Evolutionary conservation across 1,139 yeast genomes (phyloP).

Genomic region (Petasospora rhodanensis): DNA sequence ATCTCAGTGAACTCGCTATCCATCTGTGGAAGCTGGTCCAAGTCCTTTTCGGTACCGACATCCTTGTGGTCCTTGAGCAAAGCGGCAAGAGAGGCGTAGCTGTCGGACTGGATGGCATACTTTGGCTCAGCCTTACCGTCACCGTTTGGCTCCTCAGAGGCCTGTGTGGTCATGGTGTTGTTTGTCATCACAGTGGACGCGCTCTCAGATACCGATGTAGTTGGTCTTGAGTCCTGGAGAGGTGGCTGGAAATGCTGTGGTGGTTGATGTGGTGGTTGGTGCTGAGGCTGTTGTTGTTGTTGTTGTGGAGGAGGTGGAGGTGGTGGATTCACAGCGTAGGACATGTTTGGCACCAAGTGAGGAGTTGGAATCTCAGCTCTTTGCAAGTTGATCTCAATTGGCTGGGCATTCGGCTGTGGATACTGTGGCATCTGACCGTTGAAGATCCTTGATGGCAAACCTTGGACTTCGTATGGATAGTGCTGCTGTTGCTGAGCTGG

Average conservation of each 20-base stretch:
- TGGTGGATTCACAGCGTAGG: not conserved
- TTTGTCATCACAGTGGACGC: no score
- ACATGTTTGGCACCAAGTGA: no score
- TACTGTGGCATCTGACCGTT: constrained; percentile 8
- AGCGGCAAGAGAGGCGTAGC: constrained; percentile 14
- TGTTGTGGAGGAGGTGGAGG: no score
- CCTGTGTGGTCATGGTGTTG: no score
- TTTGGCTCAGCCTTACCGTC: constrained; percentile 10
- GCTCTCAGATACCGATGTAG: no score
- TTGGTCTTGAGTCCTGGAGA: no score
- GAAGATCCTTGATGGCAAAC: constrained; percentile 19
- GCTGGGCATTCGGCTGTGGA: constrained; percentile 14
- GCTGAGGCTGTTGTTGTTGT: no score
- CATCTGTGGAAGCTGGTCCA: constrained; percentile 15
- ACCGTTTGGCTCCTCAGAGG: no score
- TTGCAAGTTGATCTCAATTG: constrained; percentile 21
- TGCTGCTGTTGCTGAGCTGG: constrained; percentile 10
- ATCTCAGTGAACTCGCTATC: constrained; percentile 22
- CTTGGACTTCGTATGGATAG: constrained; percentile 19
- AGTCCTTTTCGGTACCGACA: constrained; percentile 10
- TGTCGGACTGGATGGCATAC: constrained; percentile 17
- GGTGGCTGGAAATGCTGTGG: not conserved
- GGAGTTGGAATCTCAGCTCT: constrained; percentile 16
- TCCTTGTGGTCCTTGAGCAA: constrained; percentile 18
- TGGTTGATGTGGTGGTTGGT: constrained; percentile 1